These are phyloP conservation scores for Rubia yunnanensis DNA, from an alignment of 257 asterid genomes.

Conservation along the genomic window DNA sequence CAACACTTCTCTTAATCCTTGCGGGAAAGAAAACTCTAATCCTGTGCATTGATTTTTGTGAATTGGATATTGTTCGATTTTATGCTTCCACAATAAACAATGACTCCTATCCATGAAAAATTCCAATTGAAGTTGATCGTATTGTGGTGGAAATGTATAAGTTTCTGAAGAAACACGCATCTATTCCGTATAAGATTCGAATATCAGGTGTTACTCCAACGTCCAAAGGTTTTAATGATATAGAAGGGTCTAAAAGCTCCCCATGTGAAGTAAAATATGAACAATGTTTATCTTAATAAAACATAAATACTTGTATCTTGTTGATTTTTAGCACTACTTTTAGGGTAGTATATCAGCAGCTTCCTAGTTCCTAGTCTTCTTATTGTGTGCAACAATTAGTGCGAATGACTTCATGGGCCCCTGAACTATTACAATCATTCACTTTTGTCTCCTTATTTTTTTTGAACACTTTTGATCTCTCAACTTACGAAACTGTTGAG, in stretches of 20 bases:
- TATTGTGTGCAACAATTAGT: not conserved
- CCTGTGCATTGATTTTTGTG: slow-evolving; percentile 80
- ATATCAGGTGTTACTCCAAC: slow-evolving; percentile 37
- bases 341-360: not conserved
- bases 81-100: not conserved
- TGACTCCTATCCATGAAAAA: slow-evolving; percentile 29
- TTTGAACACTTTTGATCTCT: no score
- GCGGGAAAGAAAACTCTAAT: slow-evolving; percentile 72
- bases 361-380: not conserved
- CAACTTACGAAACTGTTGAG: no score
- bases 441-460: no score
- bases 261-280: slow-evolving; percentile 53
- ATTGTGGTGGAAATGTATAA: slow-evolving; percentile 81
- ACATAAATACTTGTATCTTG: not conserved
- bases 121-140: slow-evolving; percentile 60
- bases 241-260: slow-evolving; percentile 24
- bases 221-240: slow-evolving; percentile 22
- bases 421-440: no score
- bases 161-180: slow-evolving; percentile 74
- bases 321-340: not conserved
- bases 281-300: slow-evolving; percentile 23
- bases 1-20: slow-evolving; percentile 85
- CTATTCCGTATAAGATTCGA: slow-evolving; percentile 77
- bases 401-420: no score
- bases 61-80: not conserved